phyloP scores from a whole-genome alignment of 2,329 filamentous ascomycete species.

The Calycina marina region DNA sequence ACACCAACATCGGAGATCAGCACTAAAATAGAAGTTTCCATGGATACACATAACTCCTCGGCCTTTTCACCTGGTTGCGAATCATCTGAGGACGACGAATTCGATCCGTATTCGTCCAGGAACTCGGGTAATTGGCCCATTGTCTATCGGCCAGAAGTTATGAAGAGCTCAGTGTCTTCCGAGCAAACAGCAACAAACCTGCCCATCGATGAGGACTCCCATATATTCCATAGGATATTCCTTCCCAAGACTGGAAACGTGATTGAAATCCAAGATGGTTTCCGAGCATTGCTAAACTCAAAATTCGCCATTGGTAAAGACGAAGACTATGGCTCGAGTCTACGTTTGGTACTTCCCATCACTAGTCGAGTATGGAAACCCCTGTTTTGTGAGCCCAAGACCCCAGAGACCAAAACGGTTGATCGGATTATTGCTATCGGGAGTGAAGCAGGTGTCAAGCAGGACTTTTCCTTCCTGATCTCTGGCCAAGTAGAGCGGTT shows the following conservation, averaged over 20 bases:
- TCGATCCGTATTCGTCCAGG: neutral
- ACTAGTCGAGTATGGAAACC: slow-evolving; percentile 22
- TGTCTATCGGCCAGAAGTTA: too few relatives aligned
- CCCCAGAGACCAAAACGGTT: slow-evolving; percentile 27
- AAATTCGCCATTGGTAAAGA: too few relatives aligned
- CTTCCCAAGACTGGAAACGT: slow-evolving; percentile 21
- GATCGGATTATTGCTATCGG: slow-evolving; percentile 48
- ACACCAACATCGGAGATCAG: neutral
- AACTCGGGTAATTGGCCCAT: too few relatives aligned
- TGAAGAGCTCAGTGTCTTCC: neutral
- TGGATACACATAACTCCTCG: neutral
- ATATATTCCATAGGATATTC: slow-evolving; percentile 11
- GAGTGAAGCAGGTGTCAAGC: slow-evolving; percentile 37
- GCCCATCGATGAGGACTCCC: slow-evolving; percentile 19
- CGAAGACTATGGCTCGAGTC: too few relatives aligned
- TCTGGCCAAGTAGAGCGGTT: slow-evolving; percentile 39
- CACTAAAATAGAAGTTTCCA: slow-evolving; percentile 1
- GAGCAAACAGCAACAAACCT: slow-evolving; percentile 1
- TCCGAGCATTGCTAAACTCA: slow-evolving; percentile 39
- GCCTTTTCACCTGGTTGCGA: neutral
- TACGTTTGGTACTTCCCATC: too few relatives aligned
- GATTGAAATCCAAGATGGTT: slow-evolving; percentile 39
- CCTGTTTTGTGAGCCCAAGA: slow-evolving; percentile 14
- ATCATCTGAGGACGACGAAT: neutral
- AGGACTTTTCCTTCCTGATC: slow-evolving; percentile 33